Conservation (phyloP, 2,329 filamentous ascomycete genomes). For the Paecilomyces formosus region DNA sequence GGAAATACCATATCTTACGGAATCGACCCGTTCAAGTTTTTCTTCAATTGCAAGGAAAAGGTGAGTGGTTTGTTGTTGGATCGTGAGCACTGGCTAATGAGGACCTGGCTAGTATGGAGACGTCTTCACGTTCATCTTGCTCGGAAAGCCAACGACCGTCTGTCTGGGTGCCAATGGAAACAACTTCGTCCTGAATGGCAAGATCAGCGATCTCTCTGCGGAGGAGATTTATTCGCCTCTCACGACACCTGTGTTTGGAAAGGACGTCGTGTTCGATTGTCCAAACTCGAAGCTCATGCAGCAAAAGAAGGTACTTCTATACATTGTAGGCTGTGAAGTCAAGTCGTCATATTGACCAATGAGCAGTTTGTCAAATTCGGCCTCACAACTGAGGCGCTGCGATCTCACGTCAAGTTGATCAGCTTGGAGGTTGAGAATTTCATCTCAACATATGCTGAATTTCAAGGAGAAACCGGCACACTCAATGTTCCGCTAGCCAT, state of each 20-base stretch:
- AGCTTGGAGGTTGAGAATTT: slow-evolving; percentile 66
- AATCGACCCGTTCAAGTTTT: slow-evolving; percentile 69
- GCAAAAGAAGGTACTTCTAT: slow-evolving; percentile 71
- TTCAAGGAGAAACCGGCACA: slow-evolving; percentile 61
- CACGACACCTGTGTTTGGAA: slow-evolving; percentile 65
- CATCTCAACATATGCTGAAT: slow-evolving; percentile 58
- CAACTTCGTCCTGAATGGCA: slow-evolving; percentile 87
- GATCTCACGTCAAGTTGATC: slow-evolving; percentile 72
- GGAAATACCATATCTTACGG: slow-evolving; percentile 40
- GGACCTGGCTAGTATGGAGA: slow-evolving; percentile 61
- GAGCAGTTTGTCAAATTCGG: slow-evolving; percentile 55
- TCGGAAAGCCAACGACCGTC: slow-evolving; percentile 84
- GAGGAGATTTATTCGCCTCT: slow-evolving; percentile 84
- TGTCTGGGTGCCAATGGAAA: slow-evolving; percentile 76
- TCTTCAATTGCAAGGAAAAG: slow-evolving; percentile 64
- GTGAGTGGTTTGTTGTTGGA: slow-evolving; percentile 34
- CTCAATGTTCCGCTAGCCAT: slow-evolving; percentile 68
- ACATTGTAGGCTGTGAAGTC: neutral
- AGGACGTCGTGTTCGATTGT: slow-evolving; percentile 84
- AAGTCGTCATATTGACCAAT: neutral
- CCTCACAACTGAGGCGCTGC: slow-evolving; percentile 54
- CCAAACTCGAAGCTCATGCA: slow-evolving; percentile 91
- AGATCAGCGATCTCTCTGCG: slow-evolving; percentile 80
- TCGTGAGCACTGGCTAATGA: neutral
- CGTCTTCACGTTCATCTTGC: slow-evolving; percentile 80